These are phyloP conservation scores for Dothistroma pini DNA, from an alignment of 2,329 filamentous ascomycete species.

Conservation along the genomic window DNA sequence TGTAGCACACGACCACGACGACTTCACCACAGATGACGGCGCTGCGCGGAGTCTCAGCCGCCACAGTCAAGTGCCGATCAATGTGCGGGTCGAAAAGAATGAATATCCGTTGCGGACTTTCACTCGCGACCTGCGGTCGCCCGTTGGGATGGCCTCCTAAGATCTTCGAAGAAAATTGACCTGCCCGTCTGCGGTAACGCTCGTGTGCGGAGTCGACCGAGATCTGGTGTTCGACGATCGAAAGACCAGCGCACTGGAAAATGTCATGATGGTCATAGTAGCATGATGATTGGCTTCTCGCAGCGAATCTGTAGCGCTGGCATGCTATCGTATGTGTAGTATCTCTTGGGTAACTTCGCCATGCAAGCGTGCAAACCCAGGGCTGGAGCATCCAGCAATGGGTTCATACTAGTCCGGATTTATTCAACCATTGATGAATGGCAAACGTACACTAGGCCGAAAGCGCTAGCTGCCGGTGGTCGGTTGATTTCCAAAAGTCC, in stretches of 20 bases:
- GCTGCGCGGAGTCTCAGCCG: conserved; percentile 6
- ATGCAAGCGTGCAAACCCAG: neutral
- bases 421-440: neutral
- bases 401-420: neutral
- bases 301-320: neutral
- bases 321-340: neutral
- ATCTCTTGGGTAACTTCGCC: neutral
- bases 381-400: neutral
- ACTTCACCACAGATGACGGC: neutral
- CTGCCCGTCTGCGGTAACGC: neutral
- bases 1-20: neutral
- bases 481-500: neutral
- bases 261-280: neutral
- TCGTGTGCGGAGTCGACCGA: neutral
- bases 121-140: neutral
- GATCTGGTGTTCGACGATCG: too few relatives aligned
- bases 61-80: neutral
- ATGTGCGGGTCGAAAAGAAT: conserved; percentile 8
- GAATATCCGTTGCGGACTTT: conserved; percentile 10
- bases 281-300: neutral
- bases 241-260: neutral
- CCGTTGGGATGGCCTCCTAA: conserved; percentile 6
- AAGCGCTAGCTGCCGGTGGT: neutral
- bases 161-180: neutral
- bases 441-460: neutral